Evolutionary conservation across 106 monocot genomes (phyloP).

Genomic region (Hemerocallis citrina): DNA sequence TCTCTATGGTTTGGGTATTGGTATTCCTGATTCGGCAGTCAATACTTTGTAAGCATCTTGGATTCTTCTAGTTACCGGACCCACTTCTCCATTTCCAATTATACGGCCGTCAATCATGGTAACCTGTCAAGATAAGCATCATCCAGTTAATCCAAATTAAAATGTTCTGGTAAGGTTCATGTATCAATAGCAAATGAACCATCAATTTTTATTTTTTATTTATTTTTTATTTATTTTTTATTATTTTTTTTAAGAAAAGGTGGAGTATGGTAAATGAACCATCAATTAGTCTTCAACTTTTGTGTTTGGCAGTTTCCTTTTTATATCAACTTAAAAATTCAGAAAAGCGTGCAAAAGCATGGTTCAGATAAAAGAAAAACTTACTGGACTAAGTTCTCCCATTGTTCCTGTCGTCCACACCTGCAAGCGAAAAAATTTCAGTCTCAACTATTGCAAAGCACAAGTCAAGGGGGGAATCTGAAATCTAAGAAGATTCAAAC

Average conservation of each 20-base stretch:
- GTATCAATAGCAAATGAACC: no score
- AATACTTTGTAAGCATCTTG: slow-evolving; percentile 66
- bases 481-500: no score
- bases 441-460: neutral
- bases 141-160: no score
- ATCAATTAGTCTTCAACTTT: no score
- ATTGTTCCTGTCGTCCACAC: slow-evolving; percentile 99
- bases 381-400: slow-evolving; percentile 96
- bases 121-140: slow-evolving; percentile 35
- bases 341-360: no score
- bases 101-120: slow-evolving; percentile 89
- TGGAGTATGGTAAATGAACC: no score
- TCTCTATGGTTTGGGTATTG: slow-evolving; percentile 32
- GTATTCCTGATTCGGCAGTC: slow-evolving; percentile 54
- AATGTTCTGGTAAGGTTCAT: no score
- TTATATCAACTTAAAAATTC: no score
- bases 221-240: no score
- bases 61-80: slow-evolving; percentile 67
- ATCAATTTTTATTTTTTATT: no score
- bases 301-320: no score
- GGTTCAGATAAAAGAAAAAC: neutral
- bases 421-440: slow-evolving; percentile 30
- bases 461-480: neutral
- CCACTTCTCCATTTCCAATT: slow-evolving; percentile 77
- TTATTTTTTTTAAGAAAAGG: no score